Evolutionary conservation across 495 filamentous ascomycete genomes (phyloP).

Genomic region (Trichocladium uniseriatum): DNA sequence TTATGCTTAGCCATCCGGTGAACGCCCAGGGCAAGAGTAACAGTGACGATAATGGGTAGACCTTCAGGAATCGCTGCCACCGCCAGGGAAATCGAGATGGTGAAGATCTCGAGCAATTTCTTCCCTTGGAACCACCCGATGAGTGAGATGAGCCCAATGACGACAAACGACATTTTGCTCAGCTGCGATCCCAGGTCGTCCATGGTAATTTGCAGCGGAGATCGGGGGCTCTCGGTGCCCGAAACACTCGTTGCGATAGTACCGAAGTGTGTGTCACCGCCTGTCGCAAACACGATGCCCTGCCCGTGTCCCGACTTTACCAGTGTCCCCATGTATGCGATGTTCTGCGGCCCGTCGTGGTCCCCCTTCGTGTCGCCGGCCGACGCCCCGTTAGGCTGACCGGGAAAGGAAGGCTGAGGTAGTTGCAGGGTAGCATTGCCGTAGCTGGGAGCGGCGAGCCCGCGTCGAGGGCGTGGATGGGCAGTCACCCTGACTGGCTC

Average conservation of each 20-base stretch:
- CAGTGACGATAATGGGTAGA: constrained; percentile 94
- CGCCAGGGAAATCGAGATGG: constrained; percentile 91
- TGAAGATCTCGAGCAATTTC: constrained; percentile 88
- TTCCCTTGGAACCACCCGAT: constrained; percentile 84
- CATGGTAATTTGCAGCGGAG: constrained; percentile 93
- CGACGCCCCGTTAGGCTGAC: constrained; percentile 8
- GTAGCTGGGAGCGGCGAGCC: constrained; percentile 9
- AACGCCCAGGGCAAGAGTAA: constrained; percentile 88
- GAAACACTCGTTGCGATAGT: constrained; percentile 86
- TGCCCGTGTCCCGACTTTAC: constrained; percentile 95
- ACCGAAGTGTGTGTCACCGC: constrained; percentile 90
- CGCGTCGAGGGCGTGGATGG: constrained; percentile 56
- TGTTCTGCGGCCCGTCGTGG: constrained; percentile 46
- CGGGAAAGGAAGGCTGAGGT: constrained; percentile 30
- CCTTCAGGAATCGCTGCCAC: constrained; percentile 97
- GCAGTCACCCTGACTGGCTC: constrained; percentile 75
- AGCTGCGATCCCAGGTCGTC: constrained; percentile 88
- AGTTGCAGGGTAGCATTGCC: constrained; percentile 22
- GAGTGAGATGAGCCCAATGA: constrained; percentile 86
- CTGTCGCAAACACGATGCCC: constrained; percentile 90
- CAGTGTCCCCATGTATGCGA: constrained; percentile 97
- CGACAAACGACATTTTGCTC: constrained; percentile 89
- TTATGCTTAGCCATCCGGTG: constrained; percentile 89
- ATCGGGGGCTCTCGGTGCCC: constrained; percentile 88
- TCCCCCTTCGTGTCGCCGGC: constrained; percentile 22